Evolutionary conservation across 768 basidiomycete species (phyloP), one percentile per base, ranked within the genome.

Genomic region (Suillus weaverae): DNA sequence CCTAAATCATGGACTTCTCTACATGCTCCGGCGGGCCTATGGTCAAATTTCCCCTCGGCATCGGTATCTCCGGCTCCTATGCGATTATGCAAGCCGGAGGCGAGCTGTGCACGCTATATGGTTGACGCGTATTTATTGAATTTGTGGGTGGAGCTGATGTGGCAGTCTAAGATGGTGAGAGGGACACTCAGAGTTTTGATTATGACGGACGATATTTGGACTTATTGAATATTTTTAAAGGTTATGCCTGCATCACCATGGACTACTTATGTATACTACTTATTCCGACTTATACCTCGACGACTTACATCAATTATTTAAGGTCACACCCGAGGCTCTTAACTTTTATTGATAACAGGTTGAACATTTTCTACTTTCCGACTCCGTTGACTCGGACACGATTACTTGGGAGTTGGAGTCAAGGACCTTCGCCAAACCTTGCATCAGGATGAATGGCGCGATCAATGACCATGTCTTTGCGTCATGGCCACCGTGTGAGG

Each of bases 21-120:
- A 95, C 95, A 0, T 97, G 95, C 75, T 96, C 95, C 69, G 94
- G 94, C 56, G 90, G 92, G 1, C 92, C 92, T 0, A 94, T 94
- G 92, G 85, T 95, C 69, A 94, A 95, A 75, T 92, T 94, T 66
- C 83, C 94, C 8, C 85, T 94, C 46, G 97, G 95, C 4, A 84
- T 99, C 63, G 97, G 97, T 20, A 84, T 97, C 60, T 95, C 95
- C 0, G 96, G 97, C 9, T 87, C 91, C 3, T 93, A 93, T 73
- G 84, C 95, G 70, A 92, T 91, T 66, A 78, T 85, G 50, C 81
- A 90, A 60, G 86, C 85, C 3, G 67, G 68, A 2, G 75, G 75
- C 0, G 60, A 86, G 50, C 86, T 92, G 7, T 92, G 91, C 73
- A 70, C 78, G 26, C 83, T 98, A 26, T 80, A 89, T 98, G 69